phyloP scores from a whole-genome alignment of 805 yeast genomes.

The Yarrowia deformans region DNA sequence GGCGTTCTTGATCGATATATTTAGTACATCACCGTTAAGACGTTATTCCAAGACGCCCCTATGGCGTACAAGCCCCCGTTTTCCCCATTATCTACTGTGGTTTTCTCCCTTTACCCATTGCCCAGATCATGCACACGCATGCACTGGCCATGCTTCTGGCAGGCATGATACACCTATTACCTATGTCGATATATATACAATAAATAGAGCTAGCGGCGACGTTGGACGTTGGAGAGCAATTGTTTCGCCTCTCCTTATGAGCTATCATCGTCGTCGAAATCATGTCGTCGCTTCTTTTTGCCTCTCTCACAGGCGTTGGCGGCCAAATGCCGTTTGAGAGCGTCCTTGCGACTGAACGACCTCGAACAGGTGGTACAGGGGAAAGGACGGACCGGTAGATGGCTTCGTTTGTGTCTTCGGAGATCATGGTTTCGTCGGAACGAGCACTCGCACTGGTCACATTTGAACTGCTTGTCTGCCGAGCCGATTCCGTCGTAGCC shows the following conservation, averaged over 20 bases:
- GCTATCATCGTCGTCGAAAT: slow-evolving; percentile 21
- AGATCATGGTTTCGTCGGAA: slow-evolving; percentile 38
- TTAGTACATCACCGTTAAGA: too few species aligned
- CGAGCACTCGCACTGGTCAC: slow-evolving; percentile 38
- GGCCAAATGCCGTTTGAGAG: slow-evolving; percentile 38
- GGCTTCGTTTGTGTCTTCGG: slow-evolving; percentile 27
- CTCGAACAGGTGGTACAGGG: slow-evolving; percentile 37
- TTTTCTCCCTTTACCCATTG: background rate
- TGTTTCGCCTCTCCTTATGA: background rate
- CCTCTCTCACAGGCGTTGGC: slow-evolving; percentile 40
- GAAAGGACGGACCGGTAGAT: slow-evolving; percentile 38
- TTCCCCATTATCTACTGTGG: background rate
- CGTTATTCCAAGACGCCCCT: too few species aligned
- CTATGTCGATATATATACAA: slow-evolving; percentile 30
- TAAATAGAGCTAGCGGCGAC: slow-evolving; percentile 9
- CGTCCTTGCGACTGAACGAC: slow-evolving; percentile 38
- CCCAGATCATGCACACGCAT: slow-evolving; percentile 5
- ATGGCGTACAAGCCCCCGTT: too few species aligned
- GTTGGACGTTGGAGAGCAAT: too few species aligned
- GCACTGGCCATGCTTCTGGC: slow-evolving; percentile 24
- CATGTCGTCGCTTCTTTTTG: slow-evolving; percentile 35
- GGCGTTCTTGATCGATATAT: too few species aligned
- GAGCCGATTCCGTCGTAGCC: slow-evolving; percentile 15
- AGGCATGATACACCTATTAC: slow-evolving; percentile 30
- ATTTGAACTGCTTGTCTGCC: slow-evolving; percentile 40